A percentile compares a stretch with the other conserved stretches of the same genome.
Evolutionary conservation across 495 filamentous ascomycete genomes (phyloP).

Genomic region (Penicillium roqueforti): DNA sequence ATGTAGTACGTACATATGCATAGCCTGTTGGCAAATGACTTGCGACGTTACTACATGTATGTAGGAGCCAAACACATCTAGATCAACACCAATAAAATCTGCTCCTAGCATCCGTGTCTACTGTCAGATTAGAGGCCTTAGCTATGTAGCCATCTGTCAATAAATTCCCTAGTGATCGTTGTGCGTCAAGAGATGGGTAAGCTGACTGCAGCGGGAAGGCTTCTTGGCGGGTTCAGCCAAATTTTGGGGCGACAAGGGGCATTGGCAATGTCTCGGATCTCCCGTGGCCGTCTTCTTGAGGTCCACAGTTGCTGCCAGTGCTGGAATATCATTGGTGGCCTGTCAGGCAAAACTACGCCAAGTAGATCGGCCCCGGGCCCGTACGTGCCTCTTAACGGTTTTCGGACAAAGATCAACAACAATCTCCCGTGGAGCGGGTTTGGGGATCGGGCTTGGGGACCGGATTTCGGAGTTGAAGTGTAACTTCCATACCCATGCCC

Average conservation of each 20-base stretch:
- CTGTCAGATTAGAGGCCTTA: too few species aligned
- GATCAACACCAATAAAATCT: too few species aligned
- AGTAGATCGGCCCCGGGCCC: neutral
- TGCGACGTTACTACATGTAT: too few species aligned
- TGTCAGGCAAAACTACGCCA: neutral
- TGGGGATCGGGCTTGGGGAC: neutral
- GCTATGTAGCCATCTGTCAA: too few species aligned
- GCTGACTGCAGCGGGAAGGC: neutral
- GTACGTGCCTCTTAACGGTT: neutral
- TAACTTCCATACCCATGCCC: neutral
- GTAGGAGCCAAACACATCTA: too few species aligned
- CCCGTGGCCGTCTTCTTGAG: neutral
- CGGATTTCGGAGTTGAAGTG: neutral
- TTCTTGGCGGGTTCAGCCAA: neutral
- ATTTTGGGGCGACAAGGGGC: neutral
- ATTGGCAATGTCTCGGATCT: neutral
- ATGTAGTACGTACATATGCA: too few species aligned
- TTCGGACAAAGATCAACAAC: neutral
- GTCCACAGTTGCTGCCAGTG: neutral
- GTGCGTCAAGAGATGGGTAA: neutral
- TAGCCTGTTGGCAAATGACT: too few species aligned
- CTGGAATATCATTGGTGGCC: neutral
- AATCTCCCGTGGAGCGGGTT: neutral
- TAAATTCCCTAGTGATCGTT: too few species aligned
- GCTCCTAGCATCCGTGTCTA: too few species aligned